These are phyloP conservation scores for Rutidosis leptorrhynchoides DNA, from an alignment of 129 eudicot species.

Conservation along the genomic window DNA sequence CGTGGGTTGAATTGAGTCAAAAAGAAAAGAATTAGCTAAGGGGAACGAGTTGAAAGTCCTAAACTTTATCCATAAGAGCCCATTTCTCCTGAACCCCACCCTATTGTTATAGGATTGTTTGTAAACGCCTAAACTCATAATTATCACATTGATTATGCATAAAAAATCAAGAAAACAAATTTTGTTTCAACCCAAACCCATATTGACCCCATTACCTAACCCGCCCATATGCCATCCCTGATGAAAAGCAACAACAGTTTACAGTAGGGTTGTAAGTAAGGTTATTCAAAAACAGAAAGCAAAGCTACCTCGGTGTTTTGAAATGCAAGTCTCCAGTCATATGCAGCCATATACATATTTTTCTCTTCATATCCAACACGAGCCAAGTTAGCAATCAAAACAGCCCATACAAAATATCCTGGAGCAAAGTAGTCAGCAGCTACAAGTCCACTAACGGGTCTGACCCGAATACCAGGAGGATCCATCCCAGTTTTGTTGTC, in stretches of 20 bases:
- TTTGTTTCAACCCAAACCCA: not conserved
- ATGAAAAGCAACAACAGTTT: not conserved
- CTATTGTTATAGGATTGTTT: not conserved
- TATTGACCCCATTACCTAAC: not conserved
- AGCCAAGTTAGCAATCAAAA: conserved; percentile 86
- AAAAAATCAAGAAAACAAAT: not conserved
- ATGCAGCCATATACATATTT: conserved; percentile 94
- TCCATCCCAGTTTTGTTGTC: conserved; percentile 95
- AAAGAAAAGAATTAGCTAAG: not conserved
- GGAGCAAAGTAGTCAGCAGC: conserved; percentile 99
- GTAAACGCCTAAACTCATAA: not conserved
- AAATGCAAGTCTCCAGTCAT: conserved; percentile 95
- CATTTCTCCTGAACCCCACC: not conserved
- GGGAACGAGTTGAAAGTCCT: not conserved
- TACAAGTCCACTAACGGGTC: conserved; percentile 90
- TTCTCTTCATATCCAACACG: conserved; percentile 94
- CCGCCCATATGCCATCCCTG: not conserved
- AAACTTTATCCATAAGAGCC: not conserved
- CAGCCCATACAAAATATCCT: conserved; percentile 99
- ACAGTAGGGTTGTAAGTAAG: not conserved
- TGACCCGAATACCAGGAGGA: conserved; percentile 80
- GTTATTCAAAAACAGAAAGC: conserved; percentile 7
- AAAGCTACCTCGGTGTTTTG: conserved; percentile 88
- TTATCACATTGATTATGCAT: not conserved
- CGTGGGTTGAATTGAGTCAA: not conserved